Evolutionary conservation across 192 early-diverging fungal genomes (phyloP).

Genomic region (Backusella tuberculispora): DNA sequence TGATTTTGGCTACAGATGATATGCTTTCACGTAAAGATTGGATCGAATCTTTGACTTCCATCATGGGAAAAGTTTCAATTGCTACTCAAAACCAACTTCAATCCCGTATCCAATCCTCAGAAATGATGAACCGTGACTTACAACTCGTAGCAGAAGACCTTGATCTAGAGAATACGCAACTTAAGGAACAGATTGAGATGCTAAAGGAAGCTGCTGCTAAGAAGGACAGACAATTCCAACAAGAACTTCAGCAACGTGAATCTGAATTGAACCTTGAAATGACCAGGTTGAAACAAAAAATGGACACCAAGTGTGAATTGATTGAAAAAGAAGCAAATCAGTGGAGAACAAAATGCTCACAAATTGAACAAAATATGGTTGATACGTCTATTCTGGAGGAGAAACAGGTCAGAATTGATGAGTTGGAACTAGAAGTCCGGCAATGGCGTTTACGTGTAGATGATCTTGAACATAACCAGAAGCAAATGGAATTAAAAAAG

Average conservation of each 20-base stretch:
- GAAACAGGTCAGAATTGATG: constrained; percentile 21
- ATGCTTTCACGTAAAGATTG: constrained; percentile 49
- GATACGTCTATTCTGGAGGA: constrained; percentile 1
- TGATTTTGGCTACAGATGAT: constrained; percentile 52
- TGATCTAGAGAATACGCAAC: constrained; percentile 14
- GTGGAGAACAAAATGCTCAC: constrained; percentile 24
- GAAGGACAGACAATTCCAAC: constrained; percentile 19
- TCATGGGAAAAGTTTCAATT: constrained; percentile 53
- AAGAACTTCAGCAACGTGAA: not conserved
- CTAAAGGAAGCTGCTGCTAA: constrained; percentile 8
- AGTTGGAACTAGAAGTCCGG: not conserved
- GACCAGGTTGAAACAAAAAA: constrained; percentile 26
- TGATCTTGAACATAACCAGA: constrained; percentile 22
- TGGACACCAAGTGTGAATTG: constrained; percentile 30
- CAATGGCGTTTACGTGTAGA: constrained; percentile 20
- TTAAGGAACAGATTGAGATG: constrained; percentile 27
- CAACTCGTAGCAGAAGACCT: constrained; percentile 27
- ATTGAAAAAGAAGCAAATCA: constrained; percentile 22
- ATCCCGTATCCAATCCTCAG: constrained; percentile 37
- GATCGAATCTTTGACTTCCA: constrained; percentile 51
- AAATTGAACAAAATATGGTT: constrained; percentile 26
- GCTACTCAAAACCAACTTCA: constrained; percentile 50
- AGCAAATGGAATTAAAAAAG: constrained; percentile 16
- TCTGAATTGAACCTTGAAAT: constrained; percentile 26
- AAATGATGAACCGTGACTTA: constrained; percentile 33